Evolutionary conservation across 2,329 filamentous ascomycete species (phyloP), one percentile per base, ranked within the genome.

Genomic region (Claviceps africana): DNA sequence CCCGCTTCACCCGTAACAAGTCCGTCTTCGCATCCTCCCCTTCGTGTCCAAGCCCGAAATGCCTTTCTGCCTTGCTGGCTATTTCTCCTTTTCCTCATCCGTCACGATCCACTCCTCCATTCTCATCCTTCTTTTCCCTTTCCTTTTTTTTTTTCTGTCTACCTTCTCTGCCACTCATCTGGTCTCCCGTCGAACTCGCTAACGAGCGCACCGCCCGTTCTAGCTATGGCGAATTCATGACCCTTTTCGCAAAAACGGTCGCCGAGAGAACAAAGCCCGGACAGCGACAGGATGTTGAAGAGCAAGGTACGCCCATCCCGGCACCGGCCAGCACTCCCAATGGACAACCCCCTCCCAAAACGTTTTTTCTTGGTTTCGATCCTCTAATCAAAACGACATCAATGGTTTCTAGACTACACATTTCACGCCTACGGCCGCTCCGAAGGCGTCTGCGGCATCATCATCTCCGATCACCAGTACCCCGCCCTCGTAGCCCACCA

Each of bases 211-310:
- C 33, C 9, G 1, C 48, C 33, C 6, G 13, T 19, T 11, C 48
- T 50, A 70, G 67, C 58, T 69, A 76, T 74, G 73, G 70, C 64
- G 73, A 78, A 59, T 81, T 94, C 75, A 87, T 95, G 82, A 85
- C 82, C 53, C 74, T 95, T 62, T 91, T 94, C 72, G 80, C 82
- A 68, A 88, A 88, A 70, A 91, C 86, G 19, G 85, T 96, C 48
- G 91, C 91, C 56, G 87, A 94, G 70, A 79, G 87, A 61, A 95
- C 88, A 55, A 75, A 76, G 55, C 79, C 84, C n/a, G 88, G 86
- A 52, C 82, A 89, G 69, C 77, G 88, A 65, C 86, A 94, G 69
- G 87, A 89, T 65, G 83, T 95, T 52, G 85, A 94, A 70, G 82
- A 93, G 68, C 80, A 89, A 73, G 81, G 82, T 82, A 71, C 57